Evolutionary conservation across 352 stramenopile genomes (phyloP).

Genomic region (Phytophthora uliginosa): DNA sequence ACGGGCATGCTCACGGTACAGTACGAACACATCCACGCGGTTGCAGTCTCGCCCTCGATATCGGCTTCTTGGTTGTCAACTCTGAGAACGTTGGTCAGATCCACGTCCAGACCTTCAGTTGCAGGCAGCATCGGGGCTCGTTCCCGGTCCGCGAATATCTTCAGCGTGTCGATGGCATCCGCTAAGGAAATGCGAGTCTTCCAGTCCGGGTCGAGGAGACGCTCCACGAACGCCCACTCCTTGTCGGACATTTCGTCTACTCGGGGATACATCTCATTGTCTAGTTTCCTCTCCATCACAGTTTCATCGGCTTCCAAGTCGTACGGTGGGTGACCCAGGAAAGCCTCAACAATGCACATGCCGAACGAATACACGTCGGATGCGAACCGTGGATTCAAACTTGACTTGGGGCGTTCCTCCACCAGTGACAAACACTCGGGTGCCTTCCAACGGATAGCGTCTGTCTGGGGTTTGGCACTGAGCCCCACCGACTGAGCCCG

Average conservation of each 20-base stretch:
- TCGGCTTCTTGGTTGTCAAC: background rate
- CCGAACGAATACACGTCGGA: slow-evolving; percentile 56
- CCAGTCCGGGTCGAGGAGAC: slow-evolving; percentile 11
- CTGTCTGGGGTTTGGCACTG: slow-evolving; percentile 42
- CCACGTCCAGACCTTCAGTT: background rate
- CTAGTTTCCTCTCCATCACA: slow-evolving; percentile 31
- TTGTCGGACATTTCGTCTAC: slow-evolving; percentile 8
- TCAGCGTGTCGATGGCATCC: slow-evolving; percentile 8
- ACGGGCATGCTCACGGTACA: background rate
- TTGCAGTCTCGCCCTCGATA: background rate
- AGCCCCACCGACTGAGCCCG: slow-evolving; percentile 39
- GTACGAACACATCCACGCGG: background rate
- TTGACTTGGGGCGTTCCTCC: slow-evolving; percentile 1
- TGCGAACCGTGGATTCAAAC: slow-evolving; percentile 35
- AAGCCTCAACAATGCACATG: slow-evolving; percentile 57
- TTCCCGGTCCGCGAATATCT: slow-evolving; percentile 15
- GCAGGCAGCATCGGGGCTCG: background rate
- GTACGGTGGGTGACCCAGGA: slow-evolving; percentile 46
- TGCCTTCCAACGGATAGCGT: slow-evolving; percentile 52
- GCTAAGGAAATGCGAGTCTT: background rate
- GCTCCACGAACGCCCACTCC: slow-evolving; percentile 8
- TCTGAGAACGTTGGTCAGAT: background rate
- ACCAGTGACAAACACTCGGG: slow-evolving; percentile 46
- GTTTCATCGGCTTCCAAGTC: slow-evolving; percentile 36
- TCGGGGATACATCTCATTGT: slow-evolving; percentile 5